These are phyloP conservation scores for Aschersonia sp. DNA, from an alignment of 2,329 filamentous ascomycete genomes.

Conservation along the genomic window DNA sequence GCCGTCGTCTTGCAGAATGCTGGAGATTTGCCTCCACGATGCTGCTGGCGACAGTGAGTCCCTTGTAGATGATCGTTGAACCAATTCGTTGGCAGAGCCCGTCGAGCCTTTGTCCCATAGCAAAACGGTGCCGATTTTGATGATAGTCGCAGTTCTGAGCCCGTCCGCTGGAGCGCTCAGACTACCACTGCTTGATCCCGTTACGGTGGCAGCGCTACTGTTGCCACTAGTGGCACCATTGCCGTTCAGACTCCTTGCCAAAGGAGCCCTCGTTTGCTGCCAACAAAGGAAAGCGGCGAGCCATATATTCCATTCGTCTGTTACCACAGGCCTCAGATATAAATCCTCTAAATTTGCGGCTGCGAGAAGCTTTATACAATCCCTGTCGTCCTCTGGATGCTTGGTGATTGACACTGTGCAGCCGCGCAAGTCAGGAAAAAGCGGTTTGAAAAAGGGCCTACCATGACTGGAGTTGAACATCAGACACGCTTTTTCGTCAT, in stretches of 20 bases:
- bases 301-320: constrained; percentile 63
- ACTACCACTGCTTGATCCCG: constrained; percentile 27
- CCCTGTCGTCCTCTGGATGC: constrained; percentile 25
- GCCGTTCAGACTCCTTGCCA: constrained; percentile 32
- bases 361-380: constrained; percentile 38
- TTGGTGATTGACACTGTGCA: constrained; percentile 51
- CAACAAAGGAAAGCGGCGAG: constrained; percentile 68
- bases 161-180: constrained; percentile 20
- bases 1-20: constrained; percentile 87
- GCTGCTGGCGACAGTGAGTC: constrained; percentile 37
- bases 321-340: constrained; percentile 46
- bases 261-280: constrained; percentile 55
- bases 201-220: constrained; percentile 16
- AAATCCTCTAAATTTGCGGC: constrained; percentile 42
- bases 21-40: constrained; percentile 79
- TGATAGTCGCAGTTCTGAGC: constrained; percentile 48
- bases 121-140: constrained; percentile 86
- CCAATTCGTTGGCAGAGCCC: constrained; percentile 37
- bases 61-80: constrained; percentile 41
- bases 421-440: constrained; percentile 61
- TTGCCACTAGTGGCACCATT: constrained; percentile 19
- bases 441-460: constrained; percentile 46
- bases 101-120: constrained; percentile 72
- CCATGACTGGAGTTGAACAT: constrained; percentile 60
- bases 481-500: constrained; percentile 59